phyloP scores from a whole-genome alignment of 306 rosid species.

The Vigna unguiculata region DNA sequence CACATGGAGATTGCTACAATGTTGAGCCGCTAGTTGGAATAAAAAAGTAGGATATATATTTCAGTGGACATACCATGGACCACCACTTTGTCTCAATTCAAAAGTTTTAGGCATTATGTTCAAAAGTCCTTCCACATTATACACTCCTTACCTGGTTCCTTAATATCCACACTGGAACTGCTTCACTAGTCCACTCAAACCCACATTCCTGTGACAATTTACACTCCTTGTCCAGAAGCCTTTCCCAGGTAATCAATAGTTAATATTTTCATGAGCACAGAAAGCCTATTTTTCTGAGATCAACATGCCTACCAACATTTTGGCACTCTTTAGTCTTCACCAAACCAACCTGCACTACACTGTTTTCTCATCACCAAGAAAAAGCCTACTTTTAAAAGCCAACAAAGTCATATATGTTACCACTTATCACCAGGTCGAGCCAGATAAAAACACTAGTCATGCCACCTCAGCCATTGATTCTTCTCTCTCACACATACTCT shows the following conservation, averaged over 20 bases:
- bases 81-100: not conserved
- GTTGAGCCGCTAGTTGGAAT: not conserved
- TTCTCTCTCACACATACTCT: no score
- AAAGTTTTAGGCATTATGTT: not conserved
- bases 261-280: not conserved
- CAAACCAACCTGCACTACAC: not conserved
- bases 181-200: not conserved
- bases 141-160: not conserved
- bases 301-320: not conserved
- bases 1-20: not conserved
- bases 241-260: not conserved
- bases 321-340: slow-evolving; percentile 7
- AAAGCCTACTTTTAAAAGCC: not conserved
- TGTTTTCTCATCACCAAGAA: not conserved
- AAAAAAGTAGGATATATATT: not conserved
- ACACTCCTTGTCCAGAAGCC: not conserved
- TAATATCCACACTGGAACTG: slow-evolving; percentile 1
- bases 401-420: not conserved
- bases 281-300: not conserved
- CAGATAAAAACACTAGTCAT: not conserved
- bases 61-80: not conserved
- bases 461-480: no score
- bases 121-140: slow-evolving; percentile 7
- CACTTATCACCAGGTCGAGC: not conserved
- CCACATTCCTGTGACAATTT: not conserved